Evolutionary conservation across 257 asterid species (phyloP), one percentile per base, ranked within the genome.

Genomic region (Datura wrightii): DNA sequence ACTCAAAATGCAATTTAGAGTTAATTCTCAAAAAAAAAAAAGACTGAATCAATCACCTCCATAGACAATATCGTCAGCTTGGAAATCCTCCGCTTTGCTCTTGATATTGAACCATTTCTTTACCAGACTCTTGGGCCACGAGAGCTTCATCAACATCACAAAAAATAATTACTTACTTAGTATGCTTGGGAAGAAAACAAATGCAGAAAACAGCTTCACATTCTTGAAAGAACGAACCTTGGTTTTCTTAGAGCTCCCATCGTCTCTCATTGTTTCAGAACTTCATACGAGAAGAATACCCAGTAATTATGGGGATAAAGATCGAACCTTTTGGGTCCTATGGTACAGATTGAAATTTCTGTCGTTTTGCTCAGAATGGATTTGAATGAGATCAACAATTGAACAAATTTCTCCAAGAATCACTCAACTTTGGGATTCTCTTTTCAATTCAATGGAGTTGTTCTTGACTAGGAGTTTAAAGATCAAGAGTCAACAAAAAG

Each of bases 71-170:
- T 92, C 98, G 88, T 93, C 99, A 53, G 99, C 98, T 82, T 97
- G 99, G 84, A 91, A 94, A 80, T 97, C 98, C 88, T 95, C 96
- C 24, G 94, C 89, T 85, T 92, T 94, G 93, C 90, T 89, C 89
- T 86, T 95, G 90, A 93, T 88, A 87, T 97, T 94, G 94, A 97
- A 89, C 99, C 96, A 94, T 94, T 97, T 97, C 94, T 97, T 95
- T 86, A 97, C 96, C 69, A 97, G 92, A 46, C 94, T 89, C 89
- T 95, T 97, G 19, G 98, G 90, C 98, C 98, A 94, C 58, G 98
- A 92, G 90, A 92, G 82, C 98, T 94, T 83, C 87, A 85, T 66
- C 79, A 88, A 87, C 59, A 87, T 76, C 65, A 44, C 44, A 54
- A 10, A 88, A 63, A 36, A 48, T 2, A 48, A 16, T 86, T 15